Evolutionary conservation across 768 basidiomycete species (phyloP), one percentile per base, ranked within the genome.

Genomic region (Rhodotorula taiwanensis): DNA sequence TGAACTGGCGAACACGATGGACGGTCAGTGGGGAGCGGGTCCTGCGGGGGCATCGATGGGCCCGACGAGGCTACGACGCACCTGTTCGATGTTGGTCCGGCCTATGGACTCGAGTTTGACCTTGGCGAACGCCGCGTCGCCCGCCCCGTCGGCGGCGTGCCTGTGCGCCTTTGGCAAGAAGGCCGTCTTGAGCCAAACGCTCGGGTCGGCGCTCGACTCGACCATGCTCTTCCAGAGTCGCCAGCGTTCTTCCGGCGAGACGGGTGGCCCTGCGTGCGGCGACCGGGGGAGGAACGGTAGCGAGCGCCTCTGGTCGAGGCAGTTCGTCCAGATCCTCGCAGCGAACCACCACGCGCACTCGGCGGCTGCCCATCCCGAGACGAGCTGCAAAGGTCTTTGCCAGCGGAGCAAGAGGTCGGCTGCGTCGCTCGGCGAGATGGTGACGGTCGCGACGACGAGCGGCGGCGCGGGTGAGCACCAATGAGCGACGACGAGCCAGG

Each of bases 41-140:
- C n/a, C n/a, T n/a, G n/a, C n/a, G n/a, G n/a, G n/a, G n/a, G n/a
- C n/a, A n/a, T n/a, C n/a, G 45, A 21, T 2, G 27, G n/a, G 25
- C 16, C 28, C 16, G 45, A 28, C 25, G 23, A 23, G 21, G 30
- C 21, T 23, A 14, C 2, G 14, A n/a, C 64, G 52, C 42, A 59
- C 66, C 48, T 69, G 62, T 39, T 69, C 59, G 34, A 69, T 43
- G 36, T 69, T 69, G 14, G 57, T 58, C n/a, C 67, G 48, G 4
- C 67, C 67, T 2, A 69, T 16, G 42, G 54, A 41, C 14, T 64
- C 62, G 3, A 52, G 23, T 31, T 45, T 53, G 13, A 68, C 66
- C 33, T 39, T 42, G n/a, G 25, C 3, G 16, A 69, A 31, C 4
- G 53, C 51, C 0, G 62, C 55, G n/a, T 69, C 67, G 4, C 27